phyloP scores from a whole-genome alignment of 1,284 basidiomycete genomes.

The Heterobasidion irregulare region DNA sequence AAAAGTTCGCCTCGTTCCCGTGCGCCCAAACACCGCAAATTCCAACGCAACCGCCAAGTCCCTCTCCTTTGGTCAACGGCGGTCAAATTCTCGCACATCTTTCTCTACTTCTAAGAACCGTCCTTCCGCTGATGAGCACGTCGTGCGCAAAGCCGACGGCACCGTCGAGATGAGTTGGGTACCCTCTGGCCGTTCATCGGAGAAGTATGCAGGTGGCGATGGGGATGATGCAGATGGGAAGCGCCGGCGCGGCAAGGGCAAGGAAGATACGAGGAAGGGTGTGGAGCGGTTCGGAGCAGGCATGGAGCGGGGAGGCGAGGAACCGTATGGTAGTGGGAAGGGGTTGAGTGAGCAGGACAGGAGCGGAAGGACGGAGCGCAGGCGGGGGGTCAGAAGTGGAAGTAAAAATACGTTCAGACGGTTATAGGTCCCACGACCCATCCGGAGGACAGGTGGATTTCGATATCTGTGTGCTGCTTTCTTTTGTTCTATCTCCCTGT shows the following conservation, averaged over 20 bases:
- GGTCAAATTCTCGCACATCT: constrained; percentile 21
- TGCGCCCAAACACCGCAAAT: constrained; percentile 28
- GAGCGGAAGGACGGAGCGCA: constrained; percentile 62
- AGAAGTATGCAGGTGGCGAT: constrained; percentile 18
- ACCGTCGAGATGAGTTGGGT: constrained; percentile 64
- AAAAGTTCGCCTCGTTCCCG: constrained; percentile 52
- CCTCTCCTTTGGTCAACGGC: constrained; percentile 65
- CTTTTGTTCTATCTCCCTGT: no score
- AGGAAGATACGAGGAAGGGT: constrained; percentile 41
- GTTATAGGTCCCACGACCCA: constrained; percentile 13
- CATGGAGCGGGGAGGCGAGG: constrained; percentile 70
- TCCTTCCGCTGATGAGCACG: constrained; percentile 9
- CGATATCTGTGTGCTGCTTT: no score
- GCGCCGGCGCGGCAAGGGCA: constrained; percentile 25
- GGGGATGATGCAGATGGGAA: constrained; percentile 24
- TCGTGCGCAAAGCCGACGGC: constrained; percentile 30
- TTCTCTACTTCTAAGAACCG: background rate
- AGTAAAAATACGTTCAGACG: constrained; percentile 77
- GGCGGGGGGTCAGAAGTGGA: constrained; percentile 74
- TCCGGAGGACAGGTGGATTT: no score
- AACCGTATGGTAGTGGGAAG: constrained; percentile 21
- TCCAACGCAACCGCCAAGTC: constrained; percentile 14
- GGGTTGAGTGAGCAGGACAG: constrained; percentile 49
- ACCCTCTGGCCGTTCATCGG: constrained; percentile 28
- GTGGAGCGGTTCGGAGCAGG: constrained; percentile 80